phyloP scores from a whole-genome alignment of 768 basidiomycete genomes.

The Mycena leptocephala region DNA sequence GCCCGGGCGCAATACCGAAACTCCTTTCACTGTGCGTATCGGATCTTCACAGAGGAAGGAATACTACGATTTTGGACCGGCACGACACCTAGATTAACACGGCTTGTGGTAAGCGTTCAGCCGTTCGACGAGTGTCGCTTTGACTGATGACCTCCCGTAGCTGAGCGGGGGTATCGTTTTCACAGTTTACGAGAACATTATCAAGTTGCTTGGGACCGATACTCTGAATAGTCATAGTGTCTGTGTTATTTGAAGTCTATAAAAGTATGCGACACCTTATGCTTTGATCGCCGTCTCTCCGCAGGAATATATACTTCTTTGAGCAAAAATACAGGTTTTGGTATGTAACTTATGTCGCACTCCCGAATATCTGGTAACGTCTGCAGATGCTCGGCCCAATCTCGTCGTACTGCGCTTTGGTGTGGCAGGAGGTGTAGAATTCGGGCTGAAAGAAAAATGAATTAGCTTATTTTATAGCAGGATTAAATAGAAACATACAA shows the following conservation, averaged over 20 bases:
- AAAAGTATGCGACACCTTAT: too few species aligned
- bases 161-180: constrained; percentile 95
- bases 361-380: constrained; percentile 95
- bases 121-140: neutral
- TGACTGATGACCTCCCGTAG: constrained; percentile 55
- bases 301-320: too few species aligned
- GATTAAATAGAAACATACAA: constrained; percentile 66
- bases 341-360: constrained; percentile 72
- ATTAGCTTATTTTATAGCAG: constrained; percentile 10
- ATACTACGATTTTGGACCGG: constrained; percentile 96
- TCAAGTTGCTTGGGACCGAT: constrained; percentile 55
- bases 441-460: constrained; percentile 77
- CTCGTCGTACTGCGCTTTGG: constrained; percentile 95
- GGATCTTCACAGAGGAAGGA: constrained; percentile 96
- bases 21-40: constrained; percentile 95
- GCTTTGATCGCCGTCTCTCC: too few species aligned
- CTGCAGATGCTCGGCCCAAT: constrained; percentile 94
- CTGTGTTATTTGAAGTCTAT: too few species aligned
- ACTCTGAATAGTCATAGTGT: too few species aligned
- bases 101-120: constrained; percentile 79
- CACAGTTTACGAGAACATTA: constrained; percentile 91
- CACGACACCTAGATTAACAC: constrained; percentile 89
- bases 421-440: constrained; percentile 95
- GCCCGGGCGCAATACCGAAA: constrained; percentile 91
- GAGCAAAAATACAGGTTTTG: constrained; percentile 29